Percentiles rank a stretch among this genome's conserved stretches.
These are phyloP conservation scores for Claviceps pazoutovae DNA, from an alignment of 2,329 filamentous ascomycete genomes.

Conservation along the genomic window DNA sequence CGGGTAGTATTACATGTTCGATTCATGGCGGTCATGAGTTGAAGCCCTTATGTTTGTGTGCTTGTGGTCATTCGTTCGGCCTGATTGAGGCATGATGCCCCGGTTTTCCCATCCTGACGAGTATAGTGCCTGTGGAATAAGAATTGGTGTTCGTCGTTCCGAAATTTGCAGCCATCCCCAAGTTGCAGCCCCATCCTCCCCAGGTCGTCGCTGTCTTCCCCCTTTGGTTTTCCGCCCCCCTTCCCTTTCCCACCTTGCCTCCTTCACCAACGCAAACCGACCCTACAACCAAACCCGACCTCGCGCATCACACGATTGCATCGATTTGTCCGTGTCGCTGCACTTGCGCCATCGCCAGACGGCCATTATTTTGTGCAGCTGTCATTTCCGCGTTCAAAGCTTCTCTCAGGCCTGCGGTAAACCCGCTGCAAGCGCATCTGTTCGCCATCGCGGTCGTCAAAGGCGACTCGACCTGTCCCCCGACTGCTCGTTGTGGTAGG, in stretches of 20 bases:
- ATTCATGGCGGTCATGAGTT: constrained; percentile 4
- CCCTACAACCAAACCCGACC: constrained; percentile 17
- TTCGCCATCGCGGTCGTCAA: constrained; percentile 6
- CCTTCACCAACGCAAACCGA: constrained; percentile 21
- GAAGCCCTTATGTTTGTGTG: constrained; percentile 3
- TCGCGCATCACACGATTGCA: constrained; percentile 19
- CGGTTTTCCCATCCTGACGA: constrained; percentile 8
- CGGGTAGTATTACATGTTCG: neutral
- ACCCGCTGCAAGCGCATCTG: constrained; percentile 11
- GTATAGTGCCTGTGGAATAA: constrained; percentile 8
- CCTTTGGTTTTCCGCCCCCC: constrained; percentile 10
- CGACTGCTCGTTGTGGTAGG: constrained; percentile 12
- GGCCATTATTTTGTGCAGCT: constrained; percentile 20
- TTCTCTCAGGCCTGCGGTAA: constrained; percentile 10
- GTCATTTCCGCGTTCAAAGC: constrained; percentile 16
- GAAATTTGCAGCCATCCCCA: constrained; percentile 15
- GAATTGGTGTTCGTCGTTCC: constrained; percentile 8
- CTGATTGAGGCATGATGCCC: constrained; percentile 9
- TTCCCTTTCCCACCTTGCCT: constrained; percentile 13
- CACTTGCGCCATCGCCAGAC: constrained; percentile 23
- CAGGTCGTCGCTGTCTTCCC: constrained; percentile 9
- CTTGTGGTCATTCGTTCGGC: constrained; percentile 5
- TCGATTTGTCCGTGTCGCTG: constrained; percentile 25
- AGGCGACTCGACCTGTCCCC: constrained; percentile 6
- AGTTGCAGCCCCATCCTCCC: constrained; percentile 9